phyloP scores from a whole-genome alignment of 371 early-diverging fungal species.

The Circinella minor region DNA sequence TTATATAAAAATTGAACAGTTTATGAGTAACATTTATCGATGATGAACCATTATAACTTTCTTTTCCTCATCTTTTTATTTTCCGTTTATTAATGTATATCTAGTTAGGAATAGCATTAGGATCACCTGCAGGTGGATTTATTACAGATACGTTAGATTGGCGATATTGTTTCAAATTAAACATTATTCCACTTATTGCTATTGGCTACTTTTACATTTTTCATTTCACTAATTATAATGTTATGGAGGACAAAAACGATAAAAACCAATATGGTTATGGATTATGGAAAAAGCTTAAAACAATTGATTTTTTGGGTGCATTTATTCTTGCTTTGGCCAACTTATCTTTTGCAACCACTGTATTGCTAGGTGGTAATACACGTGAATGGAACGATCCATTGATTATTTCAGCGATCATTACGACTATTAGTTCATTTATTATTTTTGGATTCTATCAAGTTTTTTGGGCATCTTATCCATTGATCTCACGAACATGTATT shows the following conservation, averaged over 20 bases:
- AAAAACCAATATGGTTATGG: constrained; percentile 3
- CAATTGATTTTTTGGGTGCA: constrained; percentile 69
- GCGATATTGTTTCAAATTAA: constrained; percentile 76
- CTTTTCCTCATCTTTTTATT: no score
- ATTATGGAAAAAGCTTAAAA: constrained; percentile 30
- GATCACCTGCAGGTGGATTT: constrained; percentile 53
- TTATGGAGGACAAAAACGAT: constrained; percentile 9
- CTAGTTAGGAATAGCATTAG: constrained; percentile 32
- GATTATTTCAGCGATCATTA: constrained; percentile 53
- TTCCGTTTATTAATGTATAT: no score
- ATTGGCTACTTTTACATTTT: constrained; percentile 38
- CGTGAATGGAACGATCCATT: constrained; percentile 61
- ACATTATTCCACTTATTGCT: constrained; percentile 56
- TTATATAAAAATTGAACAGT: no score
- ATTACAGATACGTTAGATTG: constrained; percentile 62
- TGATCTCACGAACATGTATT: constrained; percentile 48
- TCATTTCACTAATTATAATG: constrained; percentile 27
- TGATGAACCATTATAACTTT: no score
- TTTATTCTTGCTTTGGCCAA: constrained; percentile 47
- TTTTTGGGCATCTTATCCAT: constrained; percentile 62
- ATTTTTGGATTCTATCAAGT: constrained; percentile 62
- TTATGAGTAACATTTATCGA: no score
- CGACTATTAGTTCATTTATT: constrained; percentile 40
- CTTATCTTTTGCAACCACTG: constrained; percentile 58
- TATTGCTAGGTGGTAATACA: constrained; percentile 64